Conservation (phyloP, 2,329 filamentous ascomycete genomes). For the Aureobasidium sp. region DNA sequence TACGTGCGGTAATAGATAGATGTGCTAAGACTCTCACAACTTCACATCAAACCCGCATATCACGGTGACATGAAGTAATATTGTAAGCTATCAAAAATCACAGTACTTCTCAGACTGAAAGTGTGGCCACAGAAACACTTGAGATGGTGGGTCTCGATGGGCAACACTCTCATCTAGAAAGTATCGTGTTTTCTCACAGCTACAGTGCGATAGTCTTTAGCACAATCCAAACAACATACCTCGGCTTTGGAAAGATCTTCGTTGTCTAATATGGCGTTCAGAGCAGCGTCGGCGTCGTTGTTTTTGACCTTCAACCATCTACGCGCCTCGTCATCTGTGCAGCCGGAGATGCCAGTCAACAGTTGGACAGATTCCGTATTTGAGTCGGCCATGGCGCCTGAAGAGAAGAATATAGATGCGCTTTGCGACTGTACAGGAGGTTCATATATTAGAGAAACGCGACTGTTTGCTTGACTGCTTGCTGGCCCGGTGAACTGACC, state of each 20-base stretch:
- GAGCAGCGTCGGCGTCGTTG: conserved; percentile 21
- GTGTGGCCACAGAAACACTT: not conserved
- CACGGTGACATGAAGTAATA: not conserved
- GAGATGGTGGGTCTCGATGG: not conserved
- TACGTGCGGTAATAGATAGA: not conserved
- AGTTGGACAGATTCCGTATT: conserved; percentile 18
- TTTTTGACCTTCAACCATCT: conserved; percentile 26
- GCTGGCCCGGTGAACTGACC: conserved; percentile 7
- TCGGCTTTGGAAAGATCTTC: conserved; percentile 24
- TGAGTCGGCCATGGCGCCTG: conserved; percentile 16
- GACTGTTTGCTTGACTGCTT: conserved; percentile 6
- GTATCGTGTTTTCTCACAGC: not conserved
- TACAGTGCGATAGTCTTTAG: not conserved
- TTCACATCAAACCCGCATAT: not conserved
- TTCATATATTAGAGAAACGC: not conserved
- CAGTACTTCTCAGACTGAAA: not conserved
- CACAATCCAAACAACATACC: not conserved
- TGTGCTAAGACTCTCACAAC: not conserved
- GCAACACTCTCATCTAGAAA: not conserved
- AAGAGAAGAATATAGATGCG: not conserved
- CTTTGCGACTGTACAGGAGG: not conserved
- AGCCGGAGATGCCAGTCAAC: conserved; percentile 18
- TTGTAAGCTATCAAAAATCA: not conserved
- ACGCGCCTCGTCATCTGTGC: conserved; percentile 17
- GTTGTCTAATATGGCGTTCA: conserved; percentile 23